A percentile compares a stretch with the other conserved stretches of the same genome.
These are phyloP conservation scores for Pseudogymnoascus sp. DNA, from an alignment of 2,329 filamentous ascomycete species.

Conservation along the genomic window DNA sequence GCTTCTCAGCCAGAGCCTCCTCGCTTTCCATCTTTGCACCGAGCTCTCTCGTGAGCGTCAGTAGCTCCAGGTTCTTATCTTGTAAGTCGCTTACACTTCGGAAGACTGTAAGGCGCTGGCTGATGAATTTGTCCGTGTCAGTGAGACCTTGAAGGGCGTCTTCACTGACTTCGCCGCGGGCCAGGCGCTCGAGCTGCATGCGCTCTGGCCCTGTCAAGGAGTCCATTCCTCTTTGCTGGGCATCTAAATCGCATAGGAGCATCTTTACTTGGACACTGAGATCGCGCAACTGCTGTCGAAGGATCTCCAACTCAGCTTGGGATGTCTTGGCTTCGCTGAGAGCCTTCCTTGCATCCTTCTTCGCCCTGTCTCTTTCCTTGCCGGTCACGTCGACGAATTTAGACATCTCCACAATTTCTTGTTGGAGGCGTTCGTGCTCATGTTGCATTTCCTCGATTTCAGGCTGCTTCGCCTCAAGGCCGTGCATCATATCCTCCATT, in stretches of 20 bases:
- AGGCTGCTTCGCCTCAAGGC: slow-evolving; percentile 77
- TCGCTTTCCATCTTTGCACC: slow-evolving; percentile 87
- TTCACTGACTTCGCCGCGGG: slow-evolving; percentile 65
- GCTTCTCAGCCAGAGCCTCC: slow-evolving; percentile 63
- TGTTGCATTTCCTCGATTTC: slow-evolving; percentile 78
- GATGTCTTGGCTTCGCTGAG: slow-evolving; percentile 60
- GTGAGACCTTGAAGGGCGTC: slow-evolving; percentile 65
- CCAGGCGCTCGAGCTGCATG: slow-evolving; percentile 66
- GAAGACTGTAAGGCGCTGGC: slow-evolving; percentile 81
- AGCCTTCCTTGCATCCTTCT: slow-evolving; percentile 69
- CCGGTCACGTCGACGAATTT: slow-evolving; percentile 74
- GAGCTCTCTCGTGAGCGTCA: slow-evolving; percentile 74
- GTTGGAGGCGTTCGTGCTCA: slow-evolving; percentile 71
- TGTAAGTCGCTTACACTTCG: slow-evolving; percentile 78
- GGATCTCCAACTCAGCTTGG: slow-evolving; percentile 64
- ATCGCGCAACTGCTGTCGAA: slow-evolving; percentile 81
- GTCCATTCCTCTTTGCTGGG: slow-evolving; percentile 69
- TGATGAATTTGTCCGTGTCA: slow-evolving; percentile 82
- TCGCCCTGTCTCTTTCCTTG: slow-evolving; percentile 69
- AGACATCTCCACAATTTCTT: slow-evolving; percentile 78
- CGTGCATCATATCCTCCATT: slow-evolving; percentile 76
- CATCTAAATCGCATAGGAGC: slow-evolving; percentile 77
- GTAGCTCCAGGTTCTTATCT: slow-evolving; percentile 75
- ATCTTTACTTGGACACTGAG: slow-evolving; percentile 85
- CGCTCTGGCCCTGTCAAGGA: slow-evolving; percentile 64